These are phyloP conservation scores for Saccharomyces jurei DNA, from an alignment of 805 yeast species.

Conservation along the genomic window DNA sequence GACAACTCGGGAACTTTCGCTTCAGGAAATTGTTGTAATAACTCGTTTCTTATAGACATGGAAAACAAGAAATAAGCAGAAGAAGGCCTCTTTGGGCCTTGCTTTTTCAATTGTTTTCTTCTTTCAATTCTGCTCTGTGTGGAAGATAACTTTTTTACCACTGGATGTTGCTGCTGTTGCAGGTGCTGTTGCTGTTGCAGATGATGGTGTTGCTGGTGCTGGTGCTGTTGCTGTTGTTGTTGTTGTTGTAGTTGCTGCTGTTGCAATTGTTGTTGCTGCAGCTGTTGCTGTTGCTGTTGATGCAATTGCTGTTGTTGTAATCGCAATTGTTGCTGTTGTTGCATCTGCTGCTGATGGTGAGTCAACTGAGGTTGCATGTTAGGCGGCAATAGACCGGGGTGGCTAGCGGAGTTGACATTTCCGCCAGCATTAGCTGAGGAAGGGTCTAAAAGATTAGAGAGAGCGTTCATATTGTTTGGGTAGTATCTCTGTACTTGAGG, in stretches of 20 bases:
- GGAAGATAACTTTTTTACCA: slow-evolving; percentile 27
- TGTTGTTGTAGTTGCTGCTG: slow-evolving; percentile 5
- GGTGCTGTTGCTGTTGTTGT: slow-evolving; percentile 15
- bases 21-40: slow-evolving; percentile 28
- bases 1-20: slow-evolving; percentile 34
- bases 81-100: slow-evolving; percentile 33
- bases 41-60: slow-evolving; percentile 27
- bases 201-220: slow-evolving; percentile 8
- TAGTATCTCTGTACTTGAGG: slow-evolving; percentile 20
- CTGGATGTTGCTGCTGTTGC: slow-evolving; percentile 11
- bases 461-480: slow-evolving; percentile 15
- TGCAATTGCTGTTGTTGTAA: neutral
- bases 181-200: neutral
- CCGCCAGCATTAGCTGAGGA: slow-evolving; percentile 18
- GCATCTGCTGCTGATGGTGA: slow-evolving; percentile 4
- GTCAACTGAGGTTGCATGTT: neutral
- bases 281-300: neutral
- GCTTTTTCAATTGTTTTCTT: slow-evolving; percentile 29
- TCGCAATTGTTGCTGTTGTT: slow-evolving; percentile 2
- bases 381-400: neutral
- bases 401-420: slow-evolving; percentile 1
- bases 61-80: slow-evolving; percentile 33
- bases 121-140: slow-evolving; percentile 32
- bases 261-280: neutral
- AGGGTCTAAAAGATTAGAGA: slow-evolving; percentile 19